Percentiles rank a stretch among this genome's conserved stretches.
Conservation (phyloP, 2,329 filamentous ascomycete genomes). For the Knoxdaviesia capensis region DNA sequence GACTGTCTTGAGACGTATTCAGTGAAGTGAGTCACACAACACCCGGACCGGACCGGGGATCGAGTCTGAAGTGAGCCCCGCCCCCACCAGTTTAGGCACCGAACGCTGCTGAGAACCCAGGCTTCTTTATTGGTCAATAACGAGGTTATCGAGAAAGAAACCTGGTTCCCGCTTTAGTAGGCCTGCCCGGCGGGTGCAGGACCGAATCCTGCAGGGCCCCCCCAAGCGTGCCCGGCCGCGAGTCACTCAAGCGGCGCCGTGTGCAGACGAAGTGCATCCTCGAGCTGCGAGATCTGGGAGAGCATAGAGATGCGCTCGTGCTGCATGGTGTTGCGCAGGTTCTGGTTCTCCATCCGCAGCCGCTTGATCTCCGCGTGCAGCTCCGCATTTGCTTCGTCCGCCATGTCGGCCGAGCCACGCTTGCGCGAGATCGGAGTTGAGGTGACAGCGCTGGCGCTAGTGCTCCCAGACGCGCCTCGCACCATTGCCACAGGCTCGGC, state of each 20-base stretch:
- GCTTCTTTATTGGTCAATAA: no score
- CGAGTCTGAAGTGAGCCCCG: no score
- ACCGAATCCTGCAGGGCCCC: slow-evolving; percentile 1
- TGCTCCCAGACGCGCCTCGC: slow-evolving; percentile 7
- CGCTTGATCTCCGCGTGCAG: slow-evolving; percentile 47
- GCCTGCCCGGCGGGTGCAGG: slow-evolving; percentile 3
- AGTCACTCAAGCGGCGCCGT: slow-evolving; percentile 3
- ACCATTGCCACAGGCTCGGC: no score
- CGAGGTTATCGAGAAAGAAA: background rate
- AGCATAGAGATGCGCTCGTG: slow-evolving; percentile 27
- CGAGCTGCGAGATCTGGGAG: slow-evolving; percentile 25
- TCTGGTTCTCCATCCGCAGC: slow-evolving; percentile 42
- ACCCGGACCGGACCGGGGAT: no score
- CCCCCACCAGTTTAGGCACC: no score
- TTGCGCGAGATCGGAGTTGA: background rate
- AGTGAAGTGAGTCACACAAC: no score
- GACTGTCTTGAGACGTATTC: background rate
- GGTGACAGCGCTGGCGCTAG: background rate
- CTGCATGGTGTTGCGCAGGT: slow-evolving; percentile 29
- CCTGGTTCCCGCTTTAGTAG: background rate
- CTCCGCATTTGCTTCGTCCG: slow-evolving; percentile 25
- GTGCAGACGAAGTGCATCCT: slow-evolving; percentile 17
- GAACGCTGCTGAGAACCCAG: no score
- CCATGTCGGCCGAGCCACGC: slow-evolving; percentile 1
- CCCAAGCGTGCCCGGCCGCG: slow-evolving; percentile 2